Base-by-base conservation (phyloP, 495 filamentous ascomycete genomes). In the Podospora pseudocomata region DNA sequence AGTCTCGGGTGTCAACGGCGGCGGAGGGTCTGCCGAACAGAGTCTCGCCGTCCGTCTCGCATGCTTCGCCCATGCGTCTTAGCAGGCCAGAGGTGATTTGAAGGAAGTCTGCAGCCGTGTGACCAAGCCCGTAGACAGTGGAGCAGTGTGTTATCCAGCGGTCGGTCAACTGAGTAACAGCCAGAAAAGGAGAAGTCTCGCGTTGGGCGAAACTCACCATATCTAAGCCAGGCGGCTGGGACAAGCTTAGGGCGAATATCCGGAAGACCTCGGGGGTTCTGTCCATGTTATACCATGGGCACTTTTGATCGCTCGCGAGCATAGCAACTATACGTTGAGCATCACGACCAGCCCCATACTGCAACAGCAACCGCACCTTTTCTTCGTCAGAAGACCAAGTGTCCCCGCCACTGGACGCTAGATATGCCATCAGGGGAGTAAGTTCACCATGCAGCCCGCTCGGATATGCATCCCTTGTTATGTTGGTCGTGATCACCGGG, bases 91-190 rank as follows among this genome's bases (percentile, higher is more conserved):
- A 49, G 15, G 39, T 16, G 39, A 16, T 49, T 18, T 59, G 56
- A 59, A 59, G 56, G 5, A 49, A 49, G 39, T 49, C 39, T 16
- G 13, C 18, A 49, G 15, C 39, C 39, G 6, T 49, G 39, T 49
- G 39, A 49, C 39, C 39, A 49, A 49, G 39, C 9, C 39, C 39
- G 39, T 13, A 2, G 39, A 16, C 39, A 49, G 15, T 16, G 13
- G 9, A 49, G 39, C 15, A 11, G 15, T 49, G 39, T 49, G 39
- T 49, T 49, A 49, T 49, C 39, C 39, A 49, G 39, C 39, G 39
- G 39, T 67, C 57, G 2, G 57, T 56, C 67, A 65, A 67, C 28
- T 30, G 63, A 9, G 69, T 61, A n/a, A 72, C 23, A 16, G 67
- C 65, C 15, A 62, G 7, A 20, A 60, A 57, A 2, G 70, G 67